Conservation (phyloP, 768 basidiomycete genomes). For the Suillus lakei region DNA sequence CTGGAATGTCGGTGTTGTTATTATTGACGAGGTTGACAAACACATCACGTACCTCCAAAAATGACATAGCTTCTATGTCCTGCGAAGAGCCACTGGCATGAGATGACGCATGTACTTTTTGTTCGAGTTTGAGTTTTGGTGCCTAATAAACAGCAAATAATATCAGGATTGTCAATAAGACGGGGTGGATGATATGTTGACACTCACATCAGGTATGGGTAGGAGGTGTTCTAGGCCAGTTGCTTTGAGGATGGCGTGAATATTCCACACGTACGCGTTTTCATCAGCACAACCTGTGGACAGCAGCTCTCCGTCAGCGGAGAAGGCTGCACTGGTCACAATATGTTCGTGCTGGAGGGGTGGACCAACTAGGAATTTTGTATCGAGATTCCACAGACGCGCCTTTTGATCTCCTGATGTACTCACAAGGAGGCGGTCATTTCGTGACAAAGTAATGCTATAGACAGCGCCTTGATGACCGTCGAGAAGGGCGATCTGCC, state of each 20-base stretch:
- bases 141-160: not conserved
- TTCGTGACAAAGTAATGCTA: conserved; percentile 31
- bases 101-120: not conserved
- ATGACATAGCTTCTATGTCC: not conserved
- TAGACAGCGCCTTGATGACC: conserved; percentile 27
- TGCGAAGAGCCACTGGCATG: not conserved
- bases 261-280: not conserved
- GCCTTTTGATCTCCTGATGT: conserved; percentile 35
- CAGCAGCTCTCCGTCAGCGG: conserved; percentile 24
- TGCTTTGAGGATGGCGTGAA: not conserved
- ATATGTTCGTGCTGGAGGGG: conserved; percentile 30
- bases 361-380: conserved; percentile 25
- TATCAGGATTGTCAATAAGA: not conserved
- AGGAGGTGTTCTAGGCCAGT: not conserved
- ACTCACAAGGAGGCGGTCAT: conserved; percentile 32
- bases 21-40: not conserved
- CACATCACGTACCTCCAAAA: not conserved
- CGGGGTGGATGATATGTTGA: not conserved
- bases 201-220: not conserved
- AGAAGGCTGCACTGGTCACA: conserved; percentile 31
- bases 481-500: conserved; percentile 8
- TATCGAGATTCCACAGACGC: conserved; percentile 32
- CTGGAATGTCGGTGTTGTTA: not conserved
- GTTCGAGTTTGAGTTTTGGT: not conserved
- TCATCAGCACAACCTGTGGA: not conserved